Evolutionary conservation across 2,329 filamentous ascomycete species (phyloP), one percentile per base, ranked within the genome.

Genomic region (Diaporthe sp.): DNA sequence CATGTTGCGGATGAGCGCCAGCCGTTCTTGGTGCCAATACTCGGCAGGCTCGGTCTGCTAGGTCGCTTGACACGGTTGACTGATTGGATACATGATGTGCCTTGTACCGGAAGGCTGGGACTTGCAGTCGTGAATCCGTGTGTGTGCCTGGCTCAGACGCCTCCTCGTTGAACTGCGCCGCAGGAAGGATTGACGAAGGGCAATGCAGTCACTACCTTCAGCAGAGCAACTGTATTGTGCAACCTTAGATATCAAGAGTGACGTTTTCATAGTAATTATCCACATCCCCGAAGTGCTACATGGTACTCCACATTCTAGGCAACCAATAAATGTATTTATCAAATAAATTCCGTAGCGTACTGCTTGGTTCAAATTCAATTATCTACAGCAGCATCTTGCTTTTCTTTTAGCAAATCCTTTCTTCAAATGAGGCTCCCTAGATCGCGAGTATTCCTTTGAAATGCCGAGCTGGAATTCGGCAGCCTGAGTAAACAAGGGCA

Each of bases 351-450:
- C 25, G 4, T 31, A 10, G 0, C 44, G 12, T 58, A 44, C 34
- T n/a, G 5, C 2, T 13, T 15, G 6, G 22, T n/a, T 4, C 22
- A 2, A 15, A 39, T 0, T 1, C 0, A 25, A 3, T 6, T 0
- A n/a, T n/a, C 2, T 7, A 25, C 34, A 15, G 7, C 3, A 39
- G 9, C 9, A 7, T n/a, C 39, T 25, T 31, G 3, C 6, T 8
- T 34, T 17, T 34, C 8, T 34, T 17, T 8, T 22, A 1, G 3
- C 39, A 13, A 4, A 15, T 63, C 2, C 5, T 28, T 31, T n/a
- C 60, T 47, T 15, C 12, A 4, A 37, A 44, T 7, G 6, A 44
- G 15, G 4, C 13, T 47, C 3, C 15, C 15, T 4, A 1, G n/a
- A 9, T 10, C 31, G 34, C 20, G n/a, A 4, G 31, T 10, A 7